Evolutionary conservation across 2,329 filamentous ascomycete genomes (phyloP).

Genomic region (Alternaria hordeiaustralica): DNA sequence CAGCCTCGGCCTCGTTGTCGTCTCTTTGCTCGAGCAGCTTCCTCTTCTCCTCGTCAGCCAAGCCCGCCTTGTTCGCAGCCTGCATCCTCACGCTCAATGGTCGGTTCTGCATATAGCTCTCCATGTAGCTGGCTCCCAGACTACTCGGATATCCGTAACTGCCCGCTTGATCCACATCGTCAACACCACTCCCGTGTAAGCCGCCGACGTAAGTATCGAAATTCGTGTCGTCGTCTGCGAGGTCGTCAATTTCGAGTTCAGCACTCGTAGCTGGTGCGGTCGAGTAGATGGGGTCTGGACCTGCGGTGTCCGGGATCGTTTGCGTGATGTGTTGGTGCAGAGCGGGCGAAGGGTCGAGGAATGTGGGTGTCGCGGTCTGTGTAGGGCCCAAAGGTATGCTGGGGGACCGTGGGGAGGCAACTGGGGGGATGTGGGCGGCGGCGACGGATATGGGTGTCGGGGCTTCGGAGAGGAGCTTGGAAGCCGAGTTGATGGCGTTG

Average conservation of each 20-base stretch:
- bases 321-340: conserved; percentile 5
- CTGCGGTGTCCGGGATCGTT: conserved; percentile 24
- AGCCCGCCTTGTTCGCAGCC: conserved; percentile 40
- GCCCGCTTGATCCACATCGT: conserved; percentile 44
- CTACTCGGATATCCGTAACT: conserved; percentile 44
- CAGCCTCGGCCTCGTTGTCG: conserved; percentile 10
- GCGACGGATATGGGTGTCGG: conserved; percentile 18
- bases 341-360: conserved; percentile 35
- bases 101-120: conserved; percentile 47
- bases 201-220: conserved; percentile 48
- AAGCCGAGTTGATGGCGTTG: conserved; percentile 30
- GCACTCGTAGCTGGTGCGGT: conserved; percentile 6
- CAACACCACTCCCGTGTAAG: conserved; percentile 40
- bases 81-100: conserved; percentile 46
- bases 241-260: conserved; percentile 17
- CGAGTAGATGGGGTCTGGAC: conserved; percentile 30
- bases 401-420: conserved; percentile 21
- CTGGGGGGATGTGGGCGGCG: conserved; percentile 19
- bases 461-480: conserved; percentile 23
- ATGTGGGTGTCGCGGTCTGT: conserved; percentile 25
- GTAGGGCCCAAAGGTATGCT: conserved; percentile 27
- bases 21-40: conserved; percentile 17
- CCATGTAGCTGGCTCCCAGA: conserved; percentile 47
- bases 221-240: conserved; percentile 23
- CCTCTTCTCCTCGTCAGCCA: conserved; percentile 32